These are phyloP conservation scores for Pisolithus sp. DNA, from an alignment of 768 basidiomycete genomes.

Conservation along the genomic window DNA sequence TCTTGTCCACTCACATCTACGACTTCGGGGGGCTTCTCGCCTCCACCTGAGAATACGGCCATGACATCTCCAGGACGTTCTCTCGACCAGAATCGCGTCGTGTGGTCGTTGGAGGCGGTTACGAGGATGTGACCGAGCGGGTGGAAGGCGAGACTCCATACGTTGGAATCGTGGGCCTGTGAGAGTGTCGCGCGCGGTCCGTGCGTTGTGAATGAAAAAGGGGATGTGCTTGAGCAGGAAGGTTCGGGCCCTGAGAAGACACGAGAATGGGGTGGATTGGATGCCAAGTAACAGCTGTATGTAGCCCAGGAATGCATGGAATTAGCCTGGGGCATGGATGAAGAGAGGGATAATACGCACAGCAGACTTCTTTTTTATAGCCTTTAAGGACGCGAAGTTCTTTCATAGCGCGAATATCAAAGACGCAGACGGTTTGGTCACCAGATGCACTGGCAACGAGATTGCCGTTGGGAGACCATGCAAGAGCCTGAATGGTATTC, in stretches of 20 bases:
- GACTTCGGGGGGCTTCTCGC: constrained; percentile 77
- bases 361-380: constrained; percentile 98
- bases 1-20: constrained; percentile 53
- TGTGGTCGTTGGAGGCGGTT: constrained; percentile 95
- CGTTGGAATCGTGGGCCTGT: constrained; percentile 97
- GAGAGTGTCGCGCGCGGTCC: constrained; percentile 75
- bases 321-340: neutral
- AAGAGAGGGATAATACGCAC: constrained; percentile 41
- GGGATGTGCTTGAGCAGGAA: constrained; percentile 31
- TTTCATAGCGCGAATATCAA: constrained; percentile 98
- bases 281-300: constrained; percentile 85
- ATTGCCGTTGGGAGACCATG: constrained; percentile 94
- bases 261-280: constrained; percentile 88
- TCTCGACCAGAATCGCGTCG: constrained; percentile 97
- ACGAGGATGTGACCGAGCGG: constrained; percentile 93
- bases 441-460: constrained; percentile 91
- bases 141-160: constrained; percentile 94
- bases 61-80: constrained; percentile 79
- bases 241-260: constrained; percentile 63
- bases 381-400: constrained; percentile 89
- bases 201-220: constrained; percentile 26
- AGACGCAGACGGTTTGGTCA: constrained; percentile 91
- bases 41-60: constrained; percentile 74
- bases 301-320: neutral
- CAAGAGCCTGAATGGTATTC: constrained; percentile 88